Conservation (phyloP, 2,329 filamentous ascomycete species). For the Colletotrichum sp. region DNA sequence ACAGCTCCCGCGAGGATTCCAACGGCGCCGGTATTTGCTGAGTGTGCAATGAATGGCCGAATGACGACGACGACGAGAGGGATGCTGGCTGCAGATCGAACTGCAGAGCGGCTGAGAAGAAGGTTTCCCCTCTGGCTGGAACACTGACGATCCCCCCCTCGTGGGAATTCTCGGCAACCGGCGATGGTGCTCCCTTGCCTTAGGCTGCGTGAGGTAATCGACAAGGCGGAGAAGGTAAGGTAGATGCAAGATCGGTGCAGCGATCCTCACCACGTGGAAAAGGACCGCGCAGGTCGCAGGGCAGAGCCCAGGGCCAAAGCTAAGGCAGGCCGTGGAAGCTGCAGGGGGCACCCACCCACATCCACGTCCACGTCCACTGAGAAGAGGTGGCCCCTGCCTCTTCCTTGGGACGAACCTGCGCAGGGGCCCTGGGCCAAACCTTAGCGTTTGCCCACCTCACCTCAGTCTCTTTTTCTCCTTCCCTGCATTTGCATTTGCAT, state of each 20-base stretch:
- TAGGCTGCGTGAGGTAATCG: not conserved
- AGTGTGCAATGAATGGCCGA: not conserved
- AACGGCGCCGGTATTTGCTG: not conserved
- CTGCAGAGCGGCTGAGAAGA: not conserved
- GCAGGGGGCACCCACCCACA: not conserved
- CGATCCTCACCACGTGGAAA: slow-evolving; percentile 1
- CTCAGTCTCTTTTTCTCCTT: not conserved
- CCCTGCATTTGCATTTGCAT: not conserved
- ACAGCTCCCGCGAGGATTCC: not conserved
- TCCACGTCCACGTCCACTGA: not conserved
- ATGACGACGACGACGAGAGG: not conserved
- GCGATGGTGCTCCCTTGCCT: not conserved
- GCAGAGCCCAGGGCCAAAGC: not conserved
- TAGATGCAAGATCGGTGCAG: not conserved
- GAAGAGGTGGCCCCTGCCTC: not conserved
- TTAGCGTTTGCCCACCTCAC: not conserved
- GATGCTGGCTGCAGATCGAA: not conserved
- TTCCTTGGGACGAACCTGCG: not conserved
- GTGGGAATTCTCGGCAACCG: not conserved
- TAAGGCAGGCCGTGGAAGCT: not conserved
- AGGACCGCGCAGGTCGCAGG: not conserved
- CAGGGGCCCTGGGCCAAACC: not conserved
- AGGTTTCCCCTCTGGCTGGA: not conserved
- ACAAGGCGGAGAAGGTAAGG: not conserved
- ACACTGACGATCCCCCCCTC: not conserved